These are phyloP conservation scores for Plasmodium coatneyi DNA, from an alignment of 169 alveolate genomes.

Conservation along the genomic window DNA sequence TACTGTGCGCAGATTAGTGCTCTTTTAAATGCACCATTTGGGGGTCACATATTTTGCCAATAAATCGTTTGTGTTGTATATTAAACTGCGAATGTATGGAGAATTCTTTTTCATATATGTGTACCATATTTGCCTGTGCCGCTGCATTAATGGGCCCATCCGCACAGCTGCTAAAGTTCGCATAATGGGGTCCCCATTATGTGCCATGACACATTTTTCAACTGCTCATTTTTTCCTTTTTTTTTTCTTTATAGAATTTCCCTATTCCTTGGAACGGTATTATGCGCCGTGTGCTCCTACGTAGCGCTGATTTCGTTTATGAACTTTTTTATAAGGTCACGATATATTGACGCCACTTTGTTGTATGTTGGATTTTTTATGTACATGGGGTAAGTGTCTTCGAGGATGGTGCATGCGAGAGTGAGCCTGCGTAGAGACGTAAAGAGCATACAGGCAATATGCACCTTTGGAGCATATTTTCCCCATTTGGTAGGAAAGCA, in stretches of 20 bases:
- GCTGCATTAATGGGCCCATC: not conserved
- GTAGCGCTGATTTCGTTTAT: constrained; percentile 62
- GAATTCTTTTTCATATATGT: not conserved
- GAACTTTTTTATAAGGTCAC: constrained; percentile 72
- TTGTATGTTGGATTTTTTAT: constrained; percentile 72
- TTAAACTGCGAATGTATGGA: not conserved
- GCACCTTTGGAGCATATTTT: not conserved
- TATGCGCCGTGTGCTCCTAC: constrained; percentile 57
- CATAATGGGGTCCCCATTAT: not conserved
- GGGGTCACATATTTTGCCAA: not conserved
- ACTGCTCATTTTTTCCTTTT: not conserved
- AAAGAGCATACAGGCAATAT: not conserved
- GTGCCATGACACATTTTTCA: not conserved
- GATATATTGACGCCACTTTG: constrained; percentile 38
- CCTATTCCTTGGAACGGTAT: constrained; percentile 45
- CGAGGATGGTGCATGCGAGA: not conserved
- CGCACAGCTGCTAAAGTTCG: not conserved
- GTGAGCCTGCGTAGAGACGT: not conserved
- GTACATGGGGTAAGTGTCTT: constrained; percentile 70
- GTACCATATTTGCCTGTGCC: not conserved
- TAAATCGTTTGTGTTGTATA: not conserved
- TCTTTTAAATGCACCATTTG: not conserved
- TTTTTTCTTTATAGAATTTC: constrained; percentile 37
- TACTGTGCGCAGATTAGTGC: not conserved
- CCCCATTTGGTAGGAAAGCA: not conserved